Evolutionary conservation across 1,284 basidiomycete genomes (phyloP).

Genomic region (Trichosporon faecale): DNA sequence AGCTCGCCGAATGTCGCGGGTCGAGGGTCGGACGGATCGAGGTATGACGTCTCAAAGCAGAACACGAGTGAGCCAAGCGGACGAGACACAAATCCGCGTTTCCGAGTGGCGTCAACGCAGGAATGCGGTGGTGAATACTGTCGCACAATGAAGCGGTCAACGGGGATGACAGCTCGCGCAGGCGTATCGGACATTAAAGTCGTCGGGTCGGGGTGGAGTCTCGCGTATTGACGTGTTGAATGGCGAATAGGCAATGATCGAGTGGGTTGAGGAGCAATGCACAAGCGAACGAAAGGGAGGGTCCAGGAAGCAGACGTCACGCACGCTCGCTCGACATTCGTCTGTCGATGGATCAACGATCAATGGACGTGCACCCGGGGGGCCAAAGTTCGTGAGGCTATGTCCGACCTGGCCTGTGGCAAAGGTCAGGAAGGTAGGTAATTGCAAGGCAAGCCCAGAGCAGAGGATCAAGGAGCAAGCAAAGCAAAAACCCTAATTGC

Average conservation of each 20-base stretch:
- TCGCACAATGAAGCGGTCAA: background rate
- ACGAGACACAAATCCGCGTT: background rate
- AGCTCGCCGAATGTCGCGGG: background rate
- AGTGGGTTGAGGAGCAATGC: background rate
- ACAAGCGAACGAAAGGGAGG: background rate
- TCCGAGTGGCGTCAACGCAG: conserved; percentile 1
- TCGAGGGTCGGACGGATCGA: background rate
- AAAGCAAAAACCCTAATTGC: background rate
- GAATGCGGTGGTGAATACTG: background rate
- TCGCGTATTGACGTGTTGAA: background rate
- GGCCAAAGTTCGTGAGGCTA: background rate
- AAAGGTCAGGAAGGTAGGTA: background rate
- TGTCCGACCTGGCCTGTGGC: background rate
- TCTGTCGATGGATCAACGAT: background rate
- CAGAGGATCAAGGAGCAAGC: background rate
- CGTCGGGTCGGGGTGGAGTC: background rate
- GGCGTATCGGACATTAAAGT: background rate
- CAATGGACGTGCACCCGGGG: background rate
- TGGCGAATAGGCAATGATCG: background rate
- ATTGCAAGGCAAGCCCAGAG: background rate
- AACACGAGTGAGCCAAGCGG: background rate
- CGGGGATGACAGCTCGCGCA: background rate
- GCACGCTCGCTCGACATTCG: background rate
- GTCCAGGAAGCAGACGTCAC: background rate
- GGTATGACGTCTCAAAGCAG: background rate